These are phyloP conservation scores for Volvox africanus DNA, from an alignment of 139 green algal genomes.

Conservation along the genomic window DNA sequence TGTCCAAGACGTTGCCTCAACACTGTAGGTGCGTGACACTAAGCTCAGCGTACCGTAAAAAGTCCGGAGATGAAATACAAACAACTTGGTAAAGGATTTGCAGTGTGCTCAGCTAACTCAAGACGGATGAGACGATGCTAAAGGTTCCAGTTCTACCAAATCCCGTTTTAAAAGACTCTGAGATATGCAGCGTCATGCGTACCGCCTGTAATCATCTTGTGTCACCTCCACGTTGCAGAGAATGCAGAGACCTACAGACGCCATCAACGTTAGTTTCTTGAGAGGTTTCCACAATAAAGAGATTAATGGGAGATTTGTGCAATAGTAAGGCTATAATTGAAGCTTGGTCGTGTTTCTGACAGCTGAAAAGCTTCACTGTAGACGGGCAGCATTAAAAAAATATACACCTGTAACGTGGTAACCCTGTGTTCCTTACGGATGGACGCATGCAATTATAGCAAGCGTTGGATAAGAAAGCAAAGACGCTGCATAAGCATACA, in stretches of 20 bases:
- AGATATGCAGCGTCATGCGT: neutral
- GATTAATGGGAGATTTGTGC: no score
- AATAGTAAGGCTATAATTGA: no score
- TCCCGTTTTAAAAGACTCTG: neutral
- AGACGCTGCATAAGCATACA: no score
- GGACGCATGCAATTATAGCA: no score
- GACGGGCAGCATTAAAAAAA: no score
- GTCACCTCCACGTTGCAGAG: constrained; percentile 15
- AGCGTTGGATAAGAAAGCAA: no score
- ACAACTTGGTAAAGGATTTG: neutral
- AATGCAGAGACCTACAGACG: neutral
- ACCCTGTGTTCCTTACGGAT: no score
- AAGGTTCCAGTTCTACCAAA: neutral
- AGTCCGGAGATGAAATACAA: neutral
- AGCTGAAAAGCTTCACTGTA: no score
- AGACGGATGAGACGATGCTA: neutral
- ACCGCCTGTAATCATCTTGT: constrained; percentile 18
- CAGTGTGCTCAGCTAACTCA: neutral
- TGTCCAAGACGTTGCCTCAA: neutral
- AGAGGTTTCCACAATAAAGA: no score
- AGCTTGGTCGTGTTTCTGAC: no score
- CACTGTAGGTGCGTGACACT: neutral
- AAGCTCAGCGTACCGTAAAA: neutral
- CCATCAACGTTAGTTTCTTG: no score
- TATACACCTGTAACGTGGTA: no score